A percentile compares a stretch with the other conserved stretches of the same genome.
Evolutionary conservation across 192 early-diverging fungal genomes (phyloP).

Genomic region (Coemansia sp.): DNA sequence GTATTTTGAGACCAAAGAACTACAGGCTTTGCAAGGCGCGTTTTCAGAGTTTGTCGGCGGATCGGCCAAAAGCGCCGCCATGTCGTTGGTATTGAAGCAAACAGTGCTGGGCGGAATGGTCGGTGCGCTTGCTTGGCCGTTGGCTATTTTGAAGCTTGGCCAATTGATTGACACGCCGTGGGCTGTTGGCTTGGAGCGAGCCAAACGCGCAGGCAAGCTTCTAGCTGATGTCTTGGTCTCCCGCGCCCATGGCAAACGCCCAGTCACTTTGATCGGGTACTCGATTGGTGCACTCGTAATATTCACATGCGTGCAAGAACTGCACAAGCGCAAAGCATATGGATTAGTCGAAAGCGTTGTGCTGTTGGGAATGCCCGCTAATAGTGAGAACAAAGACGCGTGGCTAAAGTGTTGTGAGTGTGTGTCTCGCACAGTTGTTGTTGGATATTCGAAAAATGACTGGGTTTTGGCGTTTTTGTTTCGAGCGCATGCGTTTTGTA

Average conservation of each 20-base stretch:
- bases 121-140: constrained; percentile 50
- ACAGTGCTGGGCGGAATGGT: constrained; percentile 42
- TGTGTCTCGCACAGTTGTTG: constrained; percentile 62
- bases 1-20: constrained; percentile 53
- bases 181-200: constrained; percentile 64
- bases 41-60: constrained; percentile 41
- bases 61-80: constrained; percentile 46
- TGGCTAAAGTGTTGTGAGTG: constrained; percentile 62
- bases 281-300: constrained; percentile 70
- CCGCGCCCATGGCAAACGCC: constrained; percentile 60
- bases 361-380: constrained; percentile 68
- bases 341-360: constrained; percentile 69
- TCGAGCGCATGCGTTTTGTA: constrained; percentile 55
- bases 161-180: constrained; percentile 73
- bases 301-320: constrained; percentile 68
- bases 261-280: constrained; percentile 70
- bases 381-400: constrained; percentile 54
- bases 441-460: constrained; percentile 66
- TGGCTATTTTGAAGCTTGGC: constrained; percentile 46
- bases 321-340: constrained; percentile 48
- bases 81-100: constrained; percentile 49
- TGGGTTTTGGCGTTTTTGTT: constrained; percentile 71
- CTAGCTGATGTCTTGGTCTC: constrained; percentile 49
- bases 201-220: constrained; percentile 64
- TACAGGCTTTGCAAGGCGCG: constrained; percentile 47